These are phyloP conservation scores for Penicillium steckii DNA, from an alignment of 495 filamentous ascomycete species.

Conservation along the genomic window DNA sequence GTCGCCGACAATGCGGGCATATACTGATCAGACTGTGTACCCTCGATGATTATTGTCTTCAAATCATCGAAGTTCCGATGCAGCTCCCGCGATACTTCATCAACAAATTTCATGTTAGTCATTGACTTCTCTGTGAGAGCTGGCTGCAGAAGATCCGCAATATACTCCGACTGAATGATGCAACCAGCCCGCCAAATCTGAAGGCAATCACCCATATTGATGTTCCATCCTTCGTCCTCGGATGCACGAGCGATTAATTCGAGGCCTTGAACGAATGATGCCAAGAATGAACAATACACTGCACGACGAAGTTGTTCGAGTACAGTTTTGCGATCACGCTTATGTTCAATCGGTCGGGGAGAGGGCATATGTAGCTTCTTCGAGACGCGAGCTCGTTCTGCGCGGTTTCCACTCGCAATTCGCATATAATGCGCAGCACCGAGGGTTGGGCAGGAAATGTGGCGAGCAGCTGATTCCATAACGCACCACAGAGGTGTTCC, in stretches of 20 bases:
- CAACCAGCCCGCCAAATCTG: conserved; percentile 73
- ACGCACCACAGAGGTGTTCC: conserved; percentile 68
- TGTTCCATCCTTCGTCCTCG: conserved; percentile 60
- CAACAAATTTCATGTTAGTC: conserved; percentile 47
- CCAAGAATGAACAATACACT: conserved; percentile 62
- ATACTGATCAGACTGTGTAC: conserved; percentile 59
- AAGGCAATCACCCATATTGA: conserved; percentile 57
- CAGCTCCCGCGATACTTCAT: conserved; percentile 54
- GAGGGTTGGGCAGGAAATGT: conserved; percentile 66
- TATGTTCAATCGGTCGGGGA: conserved; percentile 39
- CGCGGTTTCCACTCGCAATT: conserved; percentile 61
- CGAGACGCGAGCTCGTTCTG: conserved; percentile 48
- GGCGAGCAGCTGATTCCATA: conserved; percentile 58
- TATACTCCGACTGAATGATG: conserved; percentile 70
- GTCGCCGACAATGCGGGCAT: conserved; percentile 63
- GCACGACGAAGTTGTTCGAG: conserved; percentile 60
- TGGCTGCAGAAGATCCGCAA: conserved; percentile 56
- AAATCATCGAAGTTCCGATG: conserved; percentile 48
- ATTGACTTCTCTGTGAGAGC: conserved; percentile 33
- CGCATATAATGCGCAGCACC: conserved; percentile 64
- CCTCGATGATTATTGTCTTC: conserved; percentile 57
- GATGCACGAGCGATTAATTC: conserved; percentile 63
- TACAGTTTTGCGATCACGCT: conserved; percentile 46
- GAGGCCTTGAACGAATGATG: conserved; percentile 65
- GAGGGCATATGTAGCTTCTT: conserved; percentile 42